Evolutionary conservation across 345 rosid genomes (phyloP).

Genomic region (Adansonia digitata): DNA sequence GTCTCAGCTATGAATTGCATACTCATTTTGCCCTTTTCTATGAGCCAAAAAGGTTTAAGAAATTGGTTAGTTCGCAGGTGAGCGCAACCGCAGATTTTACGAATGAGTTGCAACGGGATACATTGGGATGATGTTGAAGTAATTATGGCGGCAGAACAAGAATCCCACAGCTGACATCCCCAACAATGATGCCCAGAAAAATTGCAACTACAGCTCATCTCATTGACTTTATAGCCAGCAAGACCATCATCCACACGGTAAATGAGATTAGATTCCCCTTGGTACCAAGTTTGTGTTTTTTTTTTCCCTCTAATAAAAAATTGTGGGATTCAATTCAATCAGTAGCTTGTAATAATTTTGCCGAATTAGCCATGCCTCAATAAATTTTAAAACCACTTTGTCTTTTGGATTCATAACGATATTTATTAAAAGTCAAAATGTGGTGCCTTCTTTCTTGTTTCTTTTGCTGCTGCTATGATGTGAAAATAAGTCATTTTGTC

Average conservation of each 20-base stretch:
- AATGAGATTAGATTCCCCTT: not conserved
- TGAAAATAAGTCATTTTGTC: not conserved
- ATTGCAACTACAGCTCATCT: slow-evolving; percentile 8
- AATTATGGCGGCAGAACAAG: not conserved
- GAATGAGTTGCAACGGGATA: no score
- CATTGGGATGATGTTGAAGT: not conserved
- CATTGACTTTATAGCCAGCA: no score
- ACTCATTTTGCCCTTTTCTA: not conserved
- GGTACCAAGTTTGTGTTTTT: not conserved
- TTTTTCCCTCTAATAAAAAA: not conserved
- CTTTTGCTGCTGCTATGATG: not conserved
- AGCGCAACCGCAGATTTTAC: not conserved
- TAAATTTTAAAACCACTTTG: no score
- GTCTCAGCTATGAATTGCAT: not conserved
- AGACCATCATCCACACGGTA: not conserved
- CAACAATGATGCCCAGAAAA: not conserved
- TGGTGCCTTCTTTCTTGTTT: slow-evolving; percentile 2
- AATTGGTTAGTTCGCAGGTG: not conserved
- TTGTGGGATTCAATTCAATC: not conserved
- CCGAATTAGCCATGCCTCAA: not conserved
- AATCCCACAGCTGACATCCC: not conserved
- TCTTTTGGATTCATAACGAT: not conserved
- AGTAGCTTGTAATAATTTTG: slow-evolving; percentile 1
- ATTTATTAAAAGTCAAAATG: not conserved
- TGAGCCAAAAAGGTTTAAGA: not conserved